These are phyloP conservation scores for Ilyonectria sp. DNA, from an alignment of 2,329 filamentous ascomycete species.

Conservation along the genomic window DNA sequence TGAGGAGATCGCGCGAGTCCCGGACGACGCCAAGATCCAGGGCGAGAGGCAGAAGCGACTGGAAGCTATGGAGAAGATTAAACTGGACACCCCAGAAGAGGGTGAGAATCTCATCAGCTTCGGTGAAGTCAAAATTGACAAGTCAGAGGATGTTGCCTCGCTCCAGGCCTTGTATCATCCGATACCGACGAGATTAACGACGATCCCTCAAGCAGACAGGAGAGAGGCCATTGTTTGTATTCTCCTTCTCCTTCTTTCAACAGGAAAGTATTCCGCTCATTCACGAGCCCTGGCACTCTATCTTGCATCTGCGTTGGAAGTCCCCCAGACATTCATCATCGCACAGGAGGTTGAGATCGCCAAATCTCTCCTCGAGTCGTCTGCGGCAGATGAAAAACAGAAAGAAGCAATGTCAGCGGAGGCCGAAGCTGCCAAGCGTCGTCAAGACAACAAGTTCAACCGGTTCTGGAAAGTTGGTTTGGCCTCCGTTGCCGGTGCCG, in stretches of 20 bases:
- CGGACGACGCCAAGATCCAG: conserved; percentile 63
- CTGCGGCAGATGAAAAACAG: conserved; percentile 59
- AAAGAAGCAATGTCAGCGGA: conserved; percentile 77
- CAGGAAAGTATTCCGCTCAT: conserved; percentile 82
- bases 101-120: conserved; percentile 60
- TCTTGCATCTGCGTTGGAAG: conserved; percentile 75
- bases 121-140: conserved; percentile 51
- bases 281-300: conserved; percentile 79
- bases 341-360: conserved; percentile 83
- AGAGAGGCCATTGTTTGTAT: conserved; percentile 78
- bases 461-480: conserved; percentile 93
- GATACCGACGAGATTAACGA: conserved; percentile 67
- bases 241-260: conserved; percentile 78
- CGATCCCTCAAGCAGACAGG: conserved; percentile 71
- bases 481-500: conserved; percentile 89
- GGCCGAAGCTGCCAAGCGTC: conserved; percentile 80
- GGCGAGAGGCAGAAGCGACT: conserved; percentile 63
- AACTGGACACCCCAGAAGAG: conserved; percentile 52
- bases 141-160: conserved; percentile 57
- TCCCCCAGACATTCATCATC: conserved; percentile 75
- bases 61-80: conserved; percentile 58
- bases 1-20: conserved; percentile 74
- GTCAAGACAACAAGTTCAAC: conserved; percentile 77
- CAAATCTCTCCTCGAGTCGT: conserved; percentile 79
- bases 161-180: conserved; percentile 69